Evolutionary conservation across 2,329 filamentous ascomycete genomes (phyloP), one percentile per base, ranked within the genome.

Genomic region (Ustilaginoidea virens): DNA sequence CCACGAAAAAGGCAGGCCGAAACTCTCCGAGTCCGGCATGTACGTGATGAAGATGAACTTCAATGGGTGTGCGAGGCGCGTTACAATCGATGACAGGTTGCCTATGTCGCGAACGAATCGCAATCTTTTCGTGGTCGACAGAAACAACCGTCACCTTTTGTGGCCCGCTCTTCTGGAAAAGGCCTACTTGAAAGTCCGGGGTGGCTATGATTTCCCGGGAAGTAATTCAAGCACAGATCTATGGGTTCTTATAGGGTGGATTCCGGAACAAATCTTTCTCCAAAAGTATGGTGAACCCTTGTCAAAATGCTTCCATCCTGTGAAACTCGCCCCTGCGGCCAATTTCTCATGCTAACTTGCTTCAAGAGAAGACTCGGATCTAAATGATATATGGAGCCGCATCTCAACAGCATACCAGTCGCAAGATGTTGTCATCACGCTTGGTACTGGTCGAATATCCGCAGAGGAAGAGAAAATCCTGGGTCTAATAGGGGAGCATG

Each of bases 211-310:
- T 46, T 98, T 98, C 39, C 87, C 90, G 0, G 90, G 90, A 6
- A 96, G 90, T 45, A 96, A 96, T 49, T 96, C 87, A 1, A 86
- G 83, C 8, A 96, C 87, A 3, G 90, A 98, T 52, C 57, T 98
- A 4, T 92, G 82, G 72, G 78, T 92, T 2, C 55, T 98, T 31
- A 92, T 80, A 0, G 87, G 90, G 17, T 98, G 90, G 90, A 85
- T 98, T 28, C 90, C 90, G 0, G 86, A 98, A 53, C 90, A 98
- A 49, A 60, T 96, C 1, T 93, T 93, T 43, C 60, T 96, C 2
- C 85, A 93, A 45, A 75, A 66, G 70, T 72, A 52, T 4, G 10
- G 12, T 15, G 24, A 14, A 25, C 12, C 7, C 24, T 25, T 8
- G 7, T 8, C 14, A 25, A 9, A 8, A 14, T 8, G 6, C 5